A percentile compares a stretch with the other conserved stretches of the same genome.
phyloP scores from a whole-genome alignment of 306 rosid species.

The Mimosa pudica region DNA sequence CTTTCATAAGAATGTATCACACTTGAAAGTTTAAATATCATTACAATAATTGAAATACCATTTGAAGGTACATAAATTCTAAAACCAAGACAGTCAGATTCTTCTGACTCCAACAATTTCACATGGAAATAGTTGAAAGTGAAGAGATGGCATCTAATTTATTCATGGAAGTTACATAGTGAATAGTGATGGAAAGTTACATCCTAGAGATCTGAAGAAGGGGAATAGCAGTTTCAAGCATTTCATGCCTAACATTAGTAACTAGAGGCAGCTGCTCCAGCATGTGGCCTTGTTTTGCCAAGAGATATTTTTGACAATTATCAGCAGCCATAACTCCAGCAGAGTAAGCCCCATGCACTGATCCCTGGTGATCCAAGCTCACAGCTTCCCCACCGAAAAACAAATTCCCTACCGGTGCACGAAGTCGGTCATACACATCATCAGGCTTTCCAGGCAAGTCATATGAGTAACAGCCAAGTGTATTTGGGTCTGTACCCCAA shows the following conservation, averaged over 20 bases:
- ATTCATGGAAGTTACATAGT: constrained; percentile 9
- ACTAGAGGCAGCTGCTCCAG: constrained; percentile 36
- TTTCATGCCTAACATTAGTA: constrained; percentile 45
- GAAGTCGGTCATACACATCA: constrained; percentile 69
- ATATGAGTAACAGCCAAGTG: constrained; percentile 74
- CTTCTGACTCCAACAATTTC: neutral
- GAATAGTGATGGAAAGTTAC: constrained; percentile 28
- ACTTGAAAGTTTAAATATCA: neutral
- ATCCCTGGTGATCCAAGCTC: constrained; percentile 73
- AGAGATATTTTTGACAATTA: constrained; percentile 44
- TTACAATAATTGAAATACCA: too few species aligned
- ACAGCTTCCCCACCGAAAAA: constrained; percentile 61
- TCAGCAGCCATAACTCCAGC: constrained; percentile 59
- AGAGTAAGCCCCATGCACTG: constrained; percentile 72
- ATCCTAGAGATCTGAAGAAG: constrained; percentile 66
- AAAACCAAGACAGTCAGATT: neutral
- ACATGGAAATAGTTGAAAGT: neutral
- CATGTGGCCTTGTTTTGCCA: constrained; percentile 40
- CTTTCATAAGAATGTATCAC: neutral
- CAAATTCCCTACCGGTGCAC: constrained; percentile 65
- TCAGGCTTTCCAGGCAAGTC: constrained; percentile 73
- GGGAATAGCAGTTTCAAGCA: constrained; percentile 48
- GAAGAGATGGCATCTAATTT: neutral
- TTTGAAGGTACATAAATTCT: too few species aligned
- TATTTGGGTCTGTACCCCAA: constrained; percentile 77